Evolutionary conservation across 2,329 filamentous ascomycete species (phyloP), one percentile per base, ranked within the genome.

Genomic region (Fonsecaea erecta): DNA sequence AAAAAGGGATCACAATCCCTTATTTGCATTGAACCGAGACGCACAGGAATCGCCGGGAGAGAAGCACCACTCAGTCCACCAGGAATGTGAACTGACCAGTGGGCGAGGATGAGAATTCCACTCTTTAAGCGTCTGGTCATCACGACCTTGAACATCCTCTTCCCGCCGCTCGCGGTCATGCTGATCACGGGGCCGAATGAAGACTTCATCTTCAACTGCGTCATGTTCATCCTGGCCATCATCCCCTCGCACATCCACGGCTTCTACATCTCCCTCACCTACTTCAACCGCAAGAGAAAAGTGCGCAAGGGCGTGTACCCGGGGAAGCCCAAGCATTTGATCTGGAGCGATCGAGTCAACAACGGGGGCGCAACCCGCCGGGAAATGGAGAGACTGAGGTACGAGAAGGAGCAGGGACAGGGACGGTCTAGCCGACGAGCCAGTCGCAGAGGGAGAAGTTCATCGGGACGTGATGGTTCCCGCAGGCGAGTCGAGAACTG

Each of bases 181-280:
- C 74, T 79, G 54, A 69, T 80, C 21, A 74, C 73, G 48, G 78
- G 78, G 4, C 70, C 73, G 12, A 74, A 74, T 11, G 72, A 67
- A 60, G 77, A 80, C 65, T 73, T 72, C 32, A 59, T 76, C 48
- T 65, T 79, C 43, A 80, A 79, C 66, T 76, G 76, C 71, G 52
- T 75, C 40, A 72, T 80, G 37, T 79, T 79, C 68, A 56, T 79
- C 35, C 73, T 76, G n/a, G 78, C 76, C 7, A 73, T 80, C 24
- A 74, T 80, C 7, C 78, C 77, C 1, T 74, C 72, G 3, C 77
- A 80, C 62, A 68, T 79, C 3, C 78, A 80, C 64, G 77, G 75
- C 46, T 79, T 80, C 69, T 80, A 79, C 67, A 74, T 80, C 57
- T 74, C 71, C 32, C 75, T 75, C 63, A 75, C 74, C 0, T 80